Percentiles rank a stretch among this genome's conserved stretches.
phyloP scores from a whole-genome alignment of 1,284 basidiomycete genomes.

The Sporisorium sorghi region DNA sequence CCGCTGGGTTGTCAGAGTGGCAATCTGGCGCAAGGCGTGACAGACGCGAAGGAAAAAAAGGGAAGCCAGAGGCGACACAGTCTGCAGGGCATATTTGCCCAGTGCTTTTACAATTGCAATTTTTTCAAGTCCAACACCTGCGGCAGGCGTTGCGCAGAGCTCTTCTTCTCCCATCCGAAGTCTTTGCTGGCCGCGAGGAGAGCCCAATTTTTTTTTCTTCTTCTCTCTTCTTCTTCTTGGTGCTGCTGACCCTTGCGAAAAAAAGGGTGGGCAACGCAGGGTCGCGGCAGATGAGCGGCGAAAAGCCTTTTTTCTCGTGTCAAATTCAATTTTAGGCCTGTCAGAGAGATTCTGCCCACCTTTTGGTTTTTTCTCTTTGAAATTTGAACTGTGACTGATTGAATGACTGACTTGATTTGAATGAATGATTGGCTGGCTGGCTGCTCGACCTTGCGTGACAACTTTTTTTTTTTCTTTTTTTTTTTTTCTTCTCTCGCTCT shows the following conservation, averaged over 20 bases:
- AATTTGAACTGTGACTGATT: conserved; percentile 7
- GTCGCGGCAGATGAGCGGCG: conserved; percentile 9
- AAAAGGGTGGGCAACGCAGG: background rate
- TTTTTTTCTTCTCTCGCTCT: conserved; percentile 9
- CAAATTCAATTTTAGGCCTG: conserved; percentile 12
- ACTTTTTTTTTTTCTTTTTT: conserved; percentile 11
- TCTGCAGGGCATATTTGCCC: too few species aligned
- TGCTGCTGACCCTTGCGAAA: too few species aligned
- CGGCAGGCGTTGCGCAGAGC: background rate
- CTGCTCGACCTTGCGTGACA: conserved; percentile 7
- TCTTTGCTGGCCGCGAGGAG: background rate
- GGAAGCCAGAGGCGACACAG: too few species aligned
- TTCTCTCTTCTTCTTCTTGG: background rate
- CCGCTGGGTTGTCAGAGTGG: too few species aligned
- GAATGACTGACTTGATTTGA: background rate
- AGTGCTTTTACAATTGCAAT: too few species aligned
- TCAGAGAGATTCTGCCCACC: conserved; percentile 4
- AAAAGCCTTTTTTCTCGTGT: conserved; percentile 11
- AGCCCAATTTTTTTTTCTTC: background rate
- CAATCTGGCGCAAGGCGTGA: too few species aligned
- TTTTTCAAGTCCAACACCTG: too few species aligned
- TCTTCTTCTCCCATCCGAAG: background rate
- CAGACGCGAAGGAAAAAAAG: too few species aligned
- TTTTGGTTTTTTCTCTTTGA: conserved; percentile 5
- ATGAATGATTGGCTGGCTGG: conserved; percentile 3